Conservation (phyloP, 176 grass and related monocot species). For the Oryza punctata region DNA sequence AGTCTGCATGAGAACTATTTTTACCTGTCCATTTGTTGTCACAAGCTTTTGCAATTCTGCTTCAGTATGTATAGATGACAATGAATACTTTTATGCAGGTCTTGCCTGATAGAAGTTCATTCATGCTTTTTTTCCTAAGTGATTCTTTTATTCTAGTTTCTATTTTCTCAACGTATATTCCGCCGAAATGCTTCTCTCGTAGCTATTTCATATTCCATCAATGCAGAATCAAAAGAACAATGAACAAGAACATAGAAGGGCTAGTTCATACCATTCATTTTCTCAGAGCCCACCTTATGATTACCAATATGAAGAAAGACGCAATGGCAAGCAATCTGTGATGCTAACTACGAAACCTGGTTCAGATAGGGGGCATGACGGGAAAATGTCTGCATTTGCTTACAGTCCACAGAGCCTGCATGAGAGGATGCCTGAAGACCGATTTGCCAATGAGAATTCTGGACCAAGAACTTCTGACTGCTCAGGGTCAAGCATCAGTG, state of each 20-base stretch:
- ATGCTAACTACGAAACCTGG: slow-evolving; percentile 82
- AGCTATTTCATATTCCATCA: slow-evolving; percentile 20
- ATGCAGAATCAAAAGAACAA: slow-evolving; percentile 62
- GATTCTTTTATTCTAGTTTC: not conserved
- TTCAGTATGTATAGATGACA: not conserved
- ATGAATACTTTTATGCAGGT: not conserved
- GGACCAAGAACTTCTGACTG: slow-evolving; percentile 57
- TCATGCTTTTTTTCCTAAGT: not conserved
- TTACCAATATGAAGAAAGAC: slow-evolving; percentile 81
- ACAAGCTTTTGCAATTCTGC: not conserved
- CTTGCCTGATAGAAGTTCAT: not conserved
- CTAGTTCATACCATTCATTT: slow-evolving; percentile 87
- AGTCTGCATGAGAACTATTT: slow-evolving; percentile 9
- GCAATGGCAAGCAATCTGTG: slow-evolving; percentile 54
- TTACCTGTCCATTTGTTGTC: not conserved
- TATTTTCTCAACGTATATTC: slow-evolving; percentile 2
- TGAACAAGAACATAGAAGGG: slow-evolving; percentile 81
- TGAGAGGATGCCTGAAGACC: slow-evolving; percentile 59
- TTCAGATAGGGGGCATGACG: slow-evolving; percentile 70
- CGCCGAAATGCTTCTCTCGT: not conserved
- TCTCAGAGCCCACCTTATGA: slow-evolving; percentile 93
- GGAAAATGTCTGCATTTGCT: slow-evolving; percentile 67
- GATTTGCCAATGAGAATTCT: slow-evolving; percentile 57
- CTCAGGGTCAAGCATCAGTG: slow-evolving; percentile 56
- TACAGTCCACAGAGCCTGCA: slow-evolving; percentile 58